Conservation (phyloP, 345 rosid species). For the Hibiscus syriacus region DNA sequence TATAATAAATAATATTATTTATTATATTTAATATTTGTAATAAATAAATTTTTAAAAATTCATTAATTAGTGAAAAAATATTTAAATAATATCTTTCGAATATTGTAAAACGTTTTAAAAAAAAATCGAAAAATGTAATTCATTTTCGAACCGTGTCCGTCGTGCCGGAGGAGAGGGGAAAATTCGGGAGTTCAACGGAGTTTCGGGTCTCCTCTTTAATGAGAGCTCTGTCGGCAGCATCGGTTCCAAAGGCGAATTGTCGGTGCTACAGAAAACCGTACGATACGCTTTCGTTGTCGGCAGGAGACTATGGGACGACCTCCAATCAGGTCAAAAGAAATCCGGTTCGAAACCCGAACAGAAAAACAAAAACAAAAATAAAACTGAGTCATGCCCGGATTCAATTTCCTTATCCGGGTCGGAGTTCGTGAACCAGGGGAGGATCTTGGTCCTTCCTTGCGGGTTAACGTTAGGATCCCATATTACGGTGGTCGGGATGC, state of each 20-base stretch:
- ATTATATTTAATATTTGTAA: too few relatives aligned
- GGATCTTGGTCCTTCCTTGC: slow-evolving; percentile 52
- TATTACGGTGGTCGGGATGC: slow-evolving; percentile 53
- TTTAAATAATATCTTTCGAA: too few relatives aligned
- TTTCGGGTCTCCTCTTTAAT: slow-evolving; percentile 46
- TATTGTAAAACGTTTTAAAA: too few relatives aligned
- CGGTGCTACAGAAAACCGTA: slow-evolving; percentile 50
- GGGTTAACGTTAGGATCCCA: slow-evolving; percentile 62
- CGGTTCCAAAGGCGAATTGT: slow-evolving; percentile 33
- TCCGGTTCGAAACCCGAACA: slow-evolving; percentile 2
- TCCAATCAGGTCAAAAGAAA: slow-evolving; percentile 28
- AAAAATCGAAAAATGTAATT: too few relatives aligned
- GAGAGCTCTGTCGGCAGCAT: slow-evolving; percentile 27
- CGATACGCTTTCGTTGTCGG: slow-evolving; percentile 56
- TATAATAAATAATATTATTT: too few relatives aligned
- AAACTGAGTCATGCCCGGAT: slow-evolving; percentile 44
- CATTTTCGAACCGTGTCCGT: not conserved
- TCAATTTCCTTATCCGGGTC: slow-evolving; percentile 44
- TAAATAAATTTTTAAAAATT: too few relatives aligned
- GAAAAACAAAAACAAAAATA: slow-evolving; percentile 6
- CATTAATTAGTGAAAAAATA: too few relatives aligned
- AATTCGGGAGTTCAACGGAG: slow-evolving; percentile 22
- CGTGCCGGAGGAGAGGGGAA: slow-evolving; percentile 13
- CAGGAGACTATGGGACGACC: slow-evolving; percentile 43
- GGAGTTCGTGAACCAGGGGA: slow-evolving; percentile 36